Evolutionary conservation across 1,284 basidiomycete genomes (phyloP).

Genomic region (Trichosporon coremiiforme): DNA sequence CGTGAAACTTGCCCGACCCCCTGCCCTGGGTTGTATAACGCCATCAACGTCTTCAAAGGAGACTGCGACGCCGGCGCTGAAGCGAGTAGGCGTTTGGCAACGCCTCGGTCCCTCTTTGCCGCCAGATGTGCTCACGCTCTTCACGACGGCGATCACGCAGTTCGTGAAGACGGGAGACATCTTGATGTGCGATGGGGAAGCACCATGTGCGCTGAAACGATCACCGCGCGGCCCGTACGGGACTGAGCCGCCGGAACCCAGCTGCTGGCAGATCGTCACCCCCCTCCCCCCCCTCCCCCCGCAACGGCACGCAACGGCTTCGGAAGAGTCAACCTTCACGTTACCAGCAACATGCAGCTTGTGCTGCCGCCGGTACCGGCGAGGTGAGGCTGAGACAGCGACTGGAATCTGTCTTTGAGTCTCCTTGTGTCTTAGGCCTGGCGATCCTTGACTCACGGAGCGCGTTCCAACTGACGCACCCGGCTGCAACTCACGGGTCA

Average conservation of each 20-base stretch:
- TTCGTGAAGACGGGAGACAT: not conserved
- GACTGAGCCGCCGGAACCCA: constrained; percentile 1
- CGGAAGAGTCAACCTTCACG: not conserved
- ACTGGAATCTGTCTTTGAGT: not conserved
- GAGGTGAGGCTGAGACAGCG: not conserved
- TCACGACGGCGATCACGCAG: not conserved
- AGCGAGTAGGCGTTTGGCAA: not conserved
- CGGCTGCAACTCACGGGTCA: not conserved
- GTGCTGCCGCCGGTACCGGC: not conserved
- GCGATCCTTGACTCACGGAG: not conserved
- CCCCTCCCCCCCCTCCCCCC: not conserved
- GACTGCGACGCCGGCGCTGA: not conserved
- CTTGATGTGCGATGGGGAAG: not conserved
- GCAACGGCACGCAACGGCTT: not conserved
- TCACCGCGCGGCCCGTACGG: not conserved
- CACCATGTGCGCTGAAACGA: constrained; percentile 7
- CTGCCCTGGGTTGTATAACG: not conserved
- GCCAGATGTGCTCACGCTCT: not conserved
- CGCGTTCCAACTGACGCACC: not conserved
- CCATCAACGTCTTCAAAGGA: not conserved
- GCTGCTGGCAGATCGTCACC: constrained; percentile 3
- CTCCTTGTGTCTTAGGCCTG: not conserved
- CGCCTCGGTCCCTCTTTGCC: not conserved
- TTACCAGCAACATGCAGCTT: not conserved
- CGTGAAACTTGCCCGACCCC: not conserved